These are phyloP conservation scores for Coffea eugenioides DNA, from an alignment of 257 asterid species.

Conservation along the genomic window DNA sequence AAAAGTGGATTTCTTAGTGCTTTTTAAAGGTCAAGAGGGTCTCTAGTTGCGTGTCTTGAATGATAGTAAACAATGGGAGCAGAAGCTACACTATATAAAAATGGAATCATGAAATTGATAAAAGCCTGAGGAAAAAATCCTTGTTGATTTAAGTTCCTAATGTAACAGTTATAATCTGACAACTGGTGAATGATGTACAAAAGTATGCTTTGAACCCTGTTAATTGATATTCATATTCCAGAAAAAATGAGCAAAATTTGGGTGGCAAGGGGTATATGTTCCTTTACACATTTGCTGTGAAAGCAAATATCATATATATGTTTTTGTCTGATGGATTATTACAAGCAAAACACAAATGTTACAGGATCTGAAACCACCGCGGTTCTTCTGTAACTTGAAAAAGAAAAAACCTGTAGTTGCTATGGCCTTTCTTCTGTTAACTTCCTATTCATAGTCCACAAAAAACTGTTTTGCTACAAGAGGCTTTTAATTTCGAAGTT, in stretches of 20 bases:
- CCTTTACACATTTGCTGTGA: conserved; percentile 22
- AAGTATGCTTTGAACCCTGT: conserved; percentile 7
- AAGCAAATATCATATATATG: conserved; percentile 24
- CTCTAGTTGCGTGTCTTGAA: not conserved
- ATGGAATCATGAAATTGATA: not conserved
- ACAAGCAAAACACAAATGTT: conserved; percentile 34
- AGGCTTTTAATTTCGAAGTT: conserved; percentile 26
- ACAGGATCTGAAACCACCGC: conserved; percentile 49
- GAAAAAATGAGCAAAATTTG: conserved; percentile 16
- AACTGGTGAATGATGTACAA: conserved; percentile 10
- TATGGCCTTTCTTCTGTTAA: conserved; percentile 24
- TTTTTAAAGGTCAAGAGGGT: not conserved
- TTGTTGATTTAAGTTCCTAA: not conserved
- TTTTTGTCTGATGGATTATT: conserved; percentile 30
- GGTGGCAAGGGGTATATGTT: conserved; percentile 8
- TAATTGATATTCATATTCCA: not conserved
- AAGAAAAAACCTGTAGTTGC: conserved; percentile 24
- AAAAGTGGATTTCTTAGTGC: not conserved
- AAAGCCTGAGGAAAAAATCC: not conserved
- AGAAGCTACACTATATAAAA: not conserved
- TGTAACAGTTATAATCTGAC: not conserved
- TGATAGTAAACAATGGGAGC: not conserved
- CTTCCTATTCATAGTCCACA: conserved; percentile 31
- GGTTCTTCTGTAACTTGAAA: conserved; percentile 31
- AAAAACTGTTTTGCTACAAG: conserved; percentile 32